Conservation (phyloP, 1,139 yeast genomes). For the Wickerhamomyces sp. region DNA sequence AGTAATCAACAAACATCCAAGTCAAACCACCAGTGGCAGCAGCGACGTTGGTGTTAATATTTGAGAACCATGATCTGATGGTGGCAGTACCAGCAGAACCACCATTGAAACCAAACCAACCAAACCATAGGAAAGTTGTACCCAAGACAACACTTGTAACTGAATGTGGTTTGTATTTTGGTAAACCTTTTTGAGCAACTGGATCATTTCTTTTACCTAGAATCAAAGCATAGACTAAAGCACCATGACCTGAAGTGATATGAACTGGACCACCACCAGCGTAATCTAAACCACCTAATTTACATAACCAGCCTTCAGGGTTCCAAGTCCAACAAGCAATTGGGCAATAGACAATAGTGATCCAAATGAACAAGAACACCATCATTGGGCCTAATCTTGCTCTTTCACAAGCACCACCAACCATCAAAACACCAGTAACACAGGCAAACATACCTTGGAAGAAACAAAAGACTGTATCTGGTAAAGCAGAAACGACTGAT, state of each 20-base stretch:
- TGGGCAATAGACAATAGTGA: slow-evolving; percentile 95
- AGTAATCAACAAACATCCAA: slow-evolving; percentile 90
- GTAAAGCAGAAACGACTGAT: slow-evolving; percentile 57
- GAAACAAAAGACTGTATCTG: slow-evolving; percentile 82
- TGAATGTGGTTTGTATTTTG: slow-evolving; percentile 88
- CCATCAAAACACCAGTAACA: slow-evolving; percentile 86
- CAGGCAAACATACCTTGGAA: slow-evolving; percentile 97
- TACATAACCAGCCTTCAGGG: slow-evolving; percentile 79
- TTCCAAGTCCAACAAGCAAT: slow-evolving; percentile 98
- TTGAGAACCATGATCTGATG: slow-evolving; percentile 90
- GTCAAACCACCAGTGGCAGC: slow-evolving; percentile 90
- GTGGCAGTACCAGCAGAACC: slow-evolving; percentile 93
- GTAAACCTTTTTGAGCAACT: slow-evolving; percentile 60
- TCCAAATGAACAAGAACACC: slow-evolving; percentile 89
- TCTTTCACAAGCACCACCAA: slow-evolving; percentile 97
- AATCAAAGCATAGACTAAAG: slow-evolving; percentile 84
- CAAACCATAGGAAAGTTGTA: slow-evolving; percentile 92
- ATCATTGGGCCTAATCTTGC: slow-evolving; percentile 97
- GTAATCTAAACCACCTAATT: slow-evolving; percentile 83
- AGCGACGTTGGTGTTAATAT: slow-evolving; percentile 87
- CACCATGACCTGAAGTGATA: slow-evolving; percentile 91
- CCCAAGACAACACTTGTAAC: slow-evolving; percentile 90
- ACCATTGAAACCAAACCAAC: slow-evolving; percentile 98
- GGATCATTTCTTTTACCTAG: slow-evolving; percentile 93
- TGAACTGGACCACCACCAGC: slow-evolving; percentile 99